Conservation (phyloP, 257 asterid genomes). For the Coffea canephora region DNA sequence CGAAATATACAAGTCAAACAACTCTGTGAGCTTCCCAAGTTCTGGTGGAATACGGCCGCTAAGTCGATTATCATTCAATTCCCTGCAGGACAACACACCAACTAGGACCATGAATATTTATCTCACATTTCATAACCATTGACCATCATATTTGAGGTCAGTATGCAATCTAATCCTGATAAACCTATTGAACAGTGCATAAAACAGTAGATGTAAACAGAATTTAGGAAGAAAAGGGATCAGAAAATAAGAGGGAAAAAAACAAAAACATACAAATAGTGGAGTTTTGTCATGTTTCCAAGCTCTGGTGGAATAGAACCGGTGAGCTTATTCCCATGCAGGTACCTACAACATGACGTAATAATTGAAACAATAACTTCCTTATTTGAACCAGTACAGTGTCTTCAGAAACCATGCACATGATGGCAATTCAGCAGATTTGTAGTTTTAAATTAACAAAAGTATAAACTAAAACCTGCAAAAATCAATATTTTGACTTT, state of each 20-base stretch:
- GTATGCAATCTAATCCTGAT: neutral
- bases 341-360: conserved; percentile 49
- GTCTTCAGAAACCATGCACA: neutral
- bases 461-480: neutral
- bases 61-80: conserved; percentile 79
- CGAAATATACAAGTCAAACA: conserved; percentile 71
- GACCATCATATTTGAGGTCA: neutral
- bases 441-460: neutral
- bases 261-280: conserved; percentile 57
- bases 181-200: neutral
- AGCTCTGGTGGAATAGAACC: conserved; percentile 93
- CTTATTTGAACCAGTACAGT: neutral
- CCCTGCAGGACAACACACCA: conserved; percentile 39
- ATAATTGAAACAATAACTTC: neutral
- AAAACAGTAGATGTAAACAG: neutral
- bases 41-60: conserved; percentile 76
- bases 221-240: neutral
- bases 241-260: conserved; percentile 3
- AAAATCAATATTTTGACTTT: neutral
- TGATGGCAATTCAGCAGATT: neutral
- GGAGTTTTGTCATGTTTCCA: conserved; percentile 96
- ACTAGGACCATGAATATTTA: neutral
- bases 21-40: conserved; percentile 90
- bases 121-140: neutral
- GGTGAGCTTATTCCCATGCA: conserved; percentile 82